These are phyloP conservation scores for Iberis pinnata DNA, from an alignment of 345 rosid species.

Conservation along the genomic window DNA sequence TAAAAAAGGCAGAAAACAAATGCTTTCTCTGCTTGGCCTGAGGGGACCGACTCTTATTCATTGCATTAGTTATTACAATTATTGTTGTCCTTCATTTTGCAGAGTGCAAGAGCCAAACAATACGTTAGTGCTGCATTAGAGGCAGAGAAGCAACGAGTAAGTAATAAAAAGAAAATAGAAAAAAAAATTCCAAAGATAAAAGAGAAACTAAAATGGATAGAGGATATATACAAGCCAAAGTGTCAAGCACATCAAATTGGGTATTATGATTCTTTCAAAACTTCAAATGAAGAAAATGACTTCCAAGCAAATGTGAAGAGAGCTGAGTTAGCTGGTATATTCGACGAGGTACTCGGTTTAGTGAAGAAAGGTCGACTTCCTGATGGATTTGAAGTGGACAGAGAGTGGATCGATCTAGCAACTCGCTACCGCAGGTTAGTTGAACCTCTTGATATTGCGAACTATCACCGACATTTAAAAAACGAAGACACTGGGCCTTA, in stretches of 20 bases:
- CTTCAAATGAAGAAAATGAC: constrained; percentile 33
- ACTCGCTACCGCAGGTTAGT: constrained; percentile 45
- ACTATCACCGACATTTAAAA: constrained; percentile 68
- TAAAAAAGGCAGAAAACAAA: no score
- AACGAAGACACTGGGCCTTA: constrained; percentile 83
- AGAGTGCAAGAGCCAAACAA: constrained; percentile 54
- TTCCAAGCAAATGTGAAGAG: constrained; percentile 63
- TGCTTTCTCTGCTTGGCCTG: no score
- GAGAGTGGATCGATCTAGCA: constrained; percentile 39
- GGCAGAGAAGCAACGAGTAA: constrained; percentile 43
- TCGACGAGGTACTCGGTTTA: constrained; percentile 65
- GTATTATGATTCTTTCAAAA: constrained; percentile 61
- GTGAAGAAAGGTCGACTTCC: constrained; percentile 56
- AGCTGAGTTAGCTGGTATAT: constrained; percentile 63
- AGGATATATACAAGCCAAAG: constrained; percentile 32
- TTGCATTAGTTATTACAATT: no score
- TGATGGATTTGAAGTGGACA: constrained; percentile 41
- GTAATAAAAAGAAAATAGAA: constrained; percentile 28
- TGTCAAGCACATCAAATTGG: constrained; percentile 35
- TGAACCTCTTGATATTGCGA: constrained; percentile 76
- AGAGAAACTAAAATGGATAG: neutral
- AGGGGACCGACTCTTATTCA: neutral
- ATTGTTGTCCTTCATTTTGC: constrained; percentile 9
- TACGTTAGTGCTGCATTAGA: constrained; percentile 53
- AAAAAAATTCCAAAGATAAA: constrained; percentile 1